phyloP scores from a whole-genome alignment of 75 land plant genomes.

The Selaginella tamariscina region DNA sequence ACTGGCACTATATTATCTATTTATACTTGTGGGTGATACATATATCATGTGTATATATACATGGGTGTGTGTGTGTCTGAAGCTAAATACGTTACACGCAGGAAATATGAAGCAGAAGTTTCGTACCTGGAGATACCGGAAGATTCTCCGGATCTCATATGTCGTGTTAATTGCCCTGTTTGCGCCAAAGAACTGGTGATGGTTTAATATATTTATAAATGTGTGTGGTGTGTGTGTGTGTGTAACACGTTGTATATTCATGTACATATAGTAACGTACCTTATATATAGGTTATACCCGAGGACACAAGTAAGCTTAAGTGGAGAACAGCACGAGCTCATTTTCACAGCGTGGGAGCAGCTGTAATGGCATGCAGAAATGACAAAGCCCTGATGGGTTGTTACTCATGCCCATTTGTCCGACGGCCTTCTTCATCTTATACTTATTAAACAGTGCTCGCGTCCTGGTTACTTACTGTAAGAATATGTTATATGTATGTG shows the following conservation, averaged over 20 bases:
- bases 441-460: constrained; percentile 80
- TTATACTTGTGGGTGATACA: no score
- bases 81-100: no score
- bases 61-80: no score
- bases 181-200: constrained; percentile 43
- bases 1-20: no score
- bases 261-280: no score
- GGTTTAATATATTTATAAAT: no score
- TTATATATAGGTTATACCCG: not conserved
- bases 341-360: constrained; percentile 76
- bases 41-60: no score
- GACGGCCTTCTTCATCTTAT: constrained; percentile 90
- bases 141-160: constrained; percentile 15
- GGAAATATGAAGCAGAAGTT: constrained; percentile 87
- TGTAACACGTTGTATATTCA: no score
- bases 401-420: constrained; percentile 80
- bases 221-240: no score
- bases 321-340: constrained; percentile 52
- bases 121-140: constrained; percentile 51
- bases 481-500: not conserved
- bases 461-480: constrained; percentile 57
- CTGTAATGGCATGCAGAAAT: constrained; percentile 81
- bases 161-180: constrained; percentile 46
- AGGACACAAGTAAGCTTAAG: constrained; percentile 8
- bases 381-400: constrained; percentile 89